Conservation (phyloP, 1,284 basidiomycete species). For the Ceratobasidium sp. region DNA sequence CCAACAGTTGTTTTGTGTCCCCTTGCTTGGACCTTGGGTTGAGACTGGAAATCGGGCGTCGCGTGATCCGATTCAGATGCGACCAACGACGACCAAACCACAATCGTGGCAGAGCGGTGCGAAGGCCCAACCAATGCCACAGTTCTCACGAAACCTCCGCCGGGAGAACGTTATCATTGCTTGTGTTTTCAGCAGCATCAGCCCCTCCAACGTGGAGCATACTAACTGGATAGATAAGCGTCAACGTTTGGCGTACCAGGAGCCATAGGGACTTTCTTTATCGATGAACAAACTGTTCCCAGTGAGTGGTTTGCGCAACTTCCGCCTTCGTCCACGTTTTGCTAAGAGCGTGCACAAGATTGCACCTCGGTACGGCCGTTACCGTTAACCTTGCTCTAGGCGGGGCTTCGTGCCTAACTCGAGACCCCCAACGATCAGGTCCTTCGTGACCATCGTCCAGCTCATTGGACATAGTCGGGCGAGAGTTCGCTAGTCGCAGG, state of each 20-base stretch:
- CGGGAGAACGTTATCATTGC: neutral
- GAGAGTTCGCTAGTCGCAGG: too few species aligned
- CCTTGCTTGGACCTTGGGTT: neutral
- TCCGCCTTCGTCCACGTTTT: conserved; percentile 12
- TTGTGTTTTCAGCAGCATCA: conserved; percentile 6
- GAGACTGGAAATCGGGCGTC: conserved; percentile 3
- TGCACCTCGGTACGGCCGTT: conserved; percentile 29
- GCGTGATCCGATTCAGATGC: conserved; percentile 31
- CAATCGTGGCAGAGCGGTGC: neutral
- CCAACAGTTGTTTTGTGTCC: neutral
- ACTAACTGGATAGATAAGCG: conserved; percentile 24
- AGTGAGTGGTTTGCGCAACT: neutral
- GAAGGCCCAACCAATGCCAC: neutral
- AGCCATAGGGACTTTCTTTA: conserved; percentile 21
- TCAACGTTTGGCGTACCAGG: conserved; percentile 7
- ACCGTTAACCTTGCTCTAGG: conserved; percentile 15
- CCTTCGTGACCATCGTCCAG: conserved; percentile 15
- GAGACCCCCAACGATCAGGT: neutral
- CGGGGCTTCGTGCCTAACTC: neutral
- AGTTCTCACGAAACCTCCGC: neutral
- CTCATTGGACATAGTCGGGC: conserved; percentile 22
- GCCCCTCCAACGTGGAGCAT: conserved; percentile 1
- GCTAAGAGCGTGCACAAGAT: neutral
- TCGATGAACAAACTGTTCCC: conserved; percentile 1
- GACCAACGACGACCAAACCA: conserved; percentile 18